Base-by-base conservation (phyloP, 2,329 filamentous ascomycete species). In the Trichoderma brevicompactum region DNA sequence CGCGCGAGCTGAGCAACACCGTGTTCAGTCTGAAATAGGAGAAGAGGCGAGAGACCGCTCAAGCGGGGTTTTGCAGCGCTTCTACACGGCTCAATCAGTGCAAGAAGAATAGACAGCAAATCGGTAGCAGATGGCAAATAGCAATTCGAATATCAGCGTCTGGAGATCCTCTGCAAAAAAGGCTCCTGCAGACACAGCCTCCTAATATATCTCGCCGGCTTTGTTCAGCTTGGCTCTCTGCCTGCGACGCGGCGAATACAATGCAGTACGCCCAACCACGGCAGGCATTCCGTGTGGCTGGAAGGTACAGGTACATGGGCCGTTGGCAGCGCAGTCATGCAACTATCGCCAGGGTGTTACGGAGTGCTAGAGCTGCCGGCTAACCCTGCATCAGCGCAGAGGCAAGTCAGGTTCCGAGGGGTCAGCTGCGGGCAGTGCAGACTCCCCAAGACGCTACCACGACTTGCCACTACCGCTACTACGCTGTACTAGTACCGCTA, bases 401-500 rank as follows among this genome's bases (percentile, higher is more conserved):
- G 44, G 41, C 28, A 36, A 13, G 43, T 19, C 41, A 28, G n/a
- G 38, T 48, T 53, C 48, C 10, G 17, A 17, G 43, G 15, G 44
- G 63, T 65, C 63, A 65, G 63, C 54, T 59, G 63, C 55, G 48
- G 63, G 63, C 63, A 54, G 54, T 65, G 62, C 53, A 65, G 19
- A 41, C 38, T 19, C 19, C 19, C 40, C 46, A 44, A 46, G 34
- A 15, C 32, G 41, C 32, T 28, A 23, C 17, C 19, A 23, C 9
- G 9, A 44, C 38, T 34, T 17, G 52, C 36, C 40, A 56, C 40
- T 43, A 36, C 41, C 28, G 28, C 55, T 59, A 32, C 8, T 32
- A 49, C 8, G 10, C 17, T 23, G 19, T 23, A 15, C 3, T 28
- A 46, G 13, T 34, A 44, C 23, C 23, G 23, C 28, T 23, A 15